Conservation (phyloP, 192 early-diverging fungal species). For the Backusella tarrabulga region DNA sequence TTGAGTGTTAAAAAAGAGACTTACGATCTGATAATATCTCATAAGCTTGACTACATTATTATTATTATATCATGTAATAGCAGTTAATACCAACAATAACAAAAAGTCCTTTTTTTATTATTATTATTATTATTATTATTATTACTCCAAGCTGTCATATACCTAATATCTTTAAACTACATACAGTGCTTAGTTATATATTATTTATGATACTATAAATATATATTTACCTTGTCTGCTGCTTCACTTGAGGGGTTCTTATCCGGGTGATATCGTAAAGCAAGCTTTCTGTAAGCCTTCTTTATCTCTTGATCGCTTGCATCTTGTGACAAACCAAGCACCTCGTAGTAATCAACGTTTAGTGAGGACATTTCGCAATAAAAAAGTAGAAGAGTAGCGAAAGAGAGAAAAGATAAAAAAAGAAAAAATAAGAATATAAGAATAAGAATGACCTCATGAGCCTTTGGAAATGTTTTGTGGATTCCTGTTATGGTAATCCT, state of each 20-base stretch:
- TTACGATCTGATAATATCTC: slow-evolving; percentile 16
- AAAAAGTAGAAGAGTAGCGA: background rate
- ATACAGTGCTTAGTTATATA: background rate
- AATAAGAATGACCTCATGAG: background rate
- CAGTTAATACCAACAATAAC: background rate
- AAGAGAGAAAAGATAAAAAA: background rate
- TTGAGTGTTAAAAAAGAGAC: background rate
- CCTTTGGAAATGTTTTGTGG: background rate
- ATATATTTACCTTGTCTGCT: slow-evolving; percentile 26
- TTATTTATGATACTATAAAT: background rate
- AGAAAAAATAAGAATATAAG: background rate
- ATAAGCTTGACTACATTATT: slow-evolving; percentile 9
- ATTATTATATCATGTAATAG: background rate
- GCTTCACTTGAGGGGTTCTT: slow-evolving; percentile 46
- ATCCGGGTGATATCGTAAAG: slow-evolving; percentile 67
- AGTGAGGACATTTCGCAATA: background rate
- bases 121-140: no score
- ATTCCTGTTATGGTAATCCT: background rate
- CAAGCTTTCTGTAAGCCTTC: slow-evolving; percentile 45
- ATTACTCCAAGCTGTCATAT: background rate
- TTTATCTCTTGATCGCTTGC: slow-evolving; percentile 86
- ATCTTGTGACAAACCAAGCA: slow-evolving; percentile 74
- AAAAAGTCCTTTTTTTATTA: background rate
- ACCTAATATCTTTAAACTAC: slow-evolving; percentile 19
- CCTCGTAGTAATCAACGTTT: slow-evolving; percentile 61